These are phyloP conservation scores for Aplosporella prunicola DNA, from an alignment of 2,329 filamentous ascomycete species.

Conservation along the genomic window DNA sequence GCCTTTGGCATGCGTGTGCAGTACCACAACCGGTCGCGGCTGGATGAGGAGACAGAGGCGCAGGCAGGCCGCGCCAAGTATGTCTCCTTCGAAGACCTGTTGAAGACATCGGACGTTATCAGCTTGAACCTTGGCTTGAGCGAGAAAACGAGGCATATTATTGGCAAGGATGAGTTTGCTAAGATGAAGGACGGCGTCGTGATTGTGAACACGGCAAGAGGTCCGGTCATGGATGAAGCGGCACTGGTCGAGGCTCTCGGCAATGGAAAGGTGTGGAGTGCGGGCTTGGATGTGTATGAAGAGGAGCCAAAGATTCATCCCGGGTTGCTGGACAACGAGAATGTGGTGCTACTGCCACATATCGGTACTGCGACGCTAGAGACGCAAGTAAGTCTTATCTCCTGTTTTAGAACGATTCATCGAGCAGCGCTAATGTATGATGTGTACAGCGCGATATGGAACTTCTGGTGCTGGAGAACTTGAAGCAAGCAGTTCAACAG, in stretches of 20 bases:
- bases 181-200: constrained; percentile 48
- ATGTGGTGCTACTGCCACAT: constrained; percentile 49
- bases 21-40: constrained; percentile 46
- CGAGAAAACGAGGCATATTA: constrained; percentile 43
- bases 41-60: constrained; percentile 24
- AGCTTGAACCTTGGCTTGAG: constrained; percentile 46
- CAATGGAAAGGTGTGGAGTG: constrained; percentile 44
- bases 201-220: constrained; percentile 50
- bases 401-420: not conserved
- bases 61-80: constrained; percentile 41
- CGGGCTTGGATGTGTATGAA: constrained; percentile 50
- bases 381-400: constrained; percentile 37
- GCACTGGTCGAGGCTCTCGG: constrained; percentile 46
- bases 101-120: constrained; percentile 45
- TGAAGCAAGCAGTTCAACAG: constrained; percentile 47
- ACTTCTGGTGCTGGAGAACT: constrained; percentile 47
- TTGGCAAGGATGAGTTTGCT: constrained; percentile 41
- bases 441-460: constrained; percentile 45
- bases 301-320: constrained; percentile 46
- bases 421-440: constrained; percentile 11
- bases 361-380: constrained; percentile 52
- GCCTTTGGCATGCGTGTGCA: constrained; percentile 50
- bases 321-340: constrained; percentile 40
- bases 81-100: constrained; percentile 47
- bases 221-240: constrained; percentile 47